These are phyloP conservation scores for Mortierella sp. DNA, from an alignment of 371 early-diverging fungal species.

Conservation along the genomic window DNA sequence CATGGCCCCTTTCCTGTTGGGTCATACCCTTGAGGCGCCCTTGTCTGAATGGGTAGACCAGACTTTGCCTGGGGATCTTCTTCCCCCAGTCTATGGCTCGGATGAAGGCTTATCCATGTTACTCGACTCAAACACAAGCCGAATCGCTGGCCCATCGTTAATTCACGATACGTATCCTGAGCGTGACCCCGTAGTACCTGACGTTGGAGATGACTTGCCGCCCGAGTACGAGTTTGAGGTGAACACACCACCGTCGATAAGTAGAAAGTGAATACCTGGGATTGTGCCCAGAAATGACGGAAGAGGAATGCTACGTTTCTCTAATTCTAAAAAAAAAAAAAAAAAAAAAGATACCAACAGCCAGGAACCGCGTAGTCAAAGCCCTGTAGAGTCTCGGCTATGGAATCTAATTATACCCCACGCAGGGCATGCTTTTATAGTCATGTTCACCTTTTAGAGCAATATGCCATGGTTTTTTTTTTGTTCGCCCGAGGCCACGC, in stretches of 20 bases:
- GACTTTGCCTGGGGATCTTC: too few species aligned
- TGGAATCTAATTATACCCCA: too few species aligned
- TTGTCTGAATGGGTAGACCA: neutral
- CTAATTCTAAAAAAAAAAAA: slow-evolving; percentile 15
- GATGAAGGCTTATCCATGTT: slow-evolving; percentile 23
- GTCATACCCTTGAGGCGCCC: slow-evolving; percentile 21
- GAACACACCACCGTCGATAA: neutral
- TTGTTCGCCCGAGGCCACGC: too few species aligned
- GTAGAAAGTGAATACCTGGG: too few species aligned
- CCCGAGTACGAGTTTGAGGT: slow-evolving; percentile 32
- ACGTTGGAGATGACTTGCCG: slow-evolving; percentile 30
- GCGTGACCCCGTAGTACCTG: slow-evolving; percentile 36
- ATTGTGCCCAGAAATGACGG: too few species aligned
- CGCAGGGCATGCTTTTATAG: too few species aligned
- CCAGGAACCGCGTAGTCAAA: too few species aligned
- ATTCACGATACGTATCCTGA: slow-evolving; percentile 28
- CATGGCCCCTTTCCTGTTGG: slow-evolving; percentile 32
- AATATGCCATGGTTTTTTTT: too few species aligned
- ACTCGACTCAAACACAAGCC: slow-evolving; percentile 39
- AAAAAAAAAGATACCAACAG: too few species aligned
- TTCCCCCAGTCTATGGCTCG: slow-evolving; percentile 35
- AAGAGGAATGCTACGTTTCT: too few species aligned
- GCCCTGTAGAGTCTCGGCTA: too few species aligned
- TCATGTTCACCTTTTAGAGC: too few species aligned
- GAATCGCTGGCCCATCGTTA: slow-evolving; percentile 23